Evolutionary conservation across 2,329 filamentous ascomycete species (phyloP), one percentile per base, ranked within the genome.

Genomic region (Aspergillus uvarum): DNA sequence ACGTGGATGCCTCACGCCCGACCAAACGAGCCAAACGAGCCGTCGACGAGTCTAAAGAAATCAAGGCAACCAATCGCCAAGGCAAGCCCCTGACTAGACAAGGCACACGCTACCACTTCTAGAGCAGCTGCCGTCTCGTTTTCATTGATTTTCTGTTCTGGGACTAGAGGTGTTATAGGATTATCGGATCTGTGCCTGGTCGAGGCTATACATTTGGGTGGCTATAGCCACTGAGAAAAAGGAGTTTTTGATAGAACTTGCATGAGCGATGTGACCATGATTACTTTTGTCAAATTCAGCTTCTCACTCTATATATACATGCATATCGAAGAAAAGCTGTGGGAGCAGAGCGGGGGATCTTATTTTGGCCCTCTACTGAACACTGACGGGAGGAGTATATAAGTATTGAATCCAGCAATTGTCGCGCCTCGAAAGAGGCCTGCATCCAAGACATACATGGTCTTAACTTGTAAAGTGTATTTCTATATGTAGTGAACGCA

Each of bases 1-100:
- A 89, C 70, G 80, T 81, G 19, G 85, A 89, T 61, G 81, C 84
- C 58, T 81, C 81, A 31, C 81, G 82, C 47, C 77, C 78, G 57
- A 77, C 80, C 64, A 80, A 79, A 60, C 81, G 82, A 59, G 75
- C 76, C 53, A 83, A 81, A 67, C 77, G 77, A 58, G 76, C 70
- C 51, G 76, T 72, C 31, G 76, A 78, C 52, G 72, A 76, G n/a
- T 65, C 70, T 21, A 75, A 73, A 58, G 75, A 75, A 59, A 59
- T 73, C 44, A 80, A 78, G 64, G 68, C 71, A 12, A 74, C 78
- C 24, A 81, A 77, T 66, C 76, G 80, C 53, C 79, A 80, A 60
- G 81, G 80, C 10, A 84, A 83, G 67, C 76, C 78, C 5, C 69
- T 81, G 51, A 80, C 79, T 7, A 74, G 83, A 64, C 82, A 84